Base-by-base conservation (phyloP, 805 yeast species). In the Starmerella khaoyaiensis region DNA sequence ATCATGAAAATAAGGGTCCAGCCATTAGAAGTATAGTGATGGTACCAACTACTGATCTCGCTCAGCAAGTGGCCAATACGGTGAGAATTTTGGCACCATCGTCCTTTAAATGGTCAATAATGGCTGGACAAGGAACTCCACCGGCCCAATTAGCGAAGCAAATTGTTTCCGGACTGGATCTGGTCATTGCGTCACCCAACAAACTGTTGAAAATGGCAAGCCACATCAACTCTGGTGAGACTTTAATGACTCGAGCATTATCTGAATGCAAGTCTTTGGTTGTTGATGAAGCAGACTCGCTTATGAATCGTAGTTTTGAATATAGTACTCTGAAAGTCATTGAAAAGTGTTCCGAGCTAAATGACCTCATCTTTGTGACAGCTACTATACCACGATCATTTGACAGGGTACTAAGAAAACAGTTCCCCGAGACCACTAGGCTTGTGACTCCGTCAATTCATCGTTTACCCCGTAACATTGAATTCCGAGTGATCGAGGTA, bases 261-360 rank as follows among this genome's bases (percentile, higher is more conserved):
- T 51, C 63, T 41, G 46, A 68, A 57, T 72, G 77, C 4, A 64
- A 66, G 20, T 77, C 68, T 51, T 64, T 79, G 31, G 87, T 81
- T 2, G 70, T 80, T 11, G 98, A 87, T 55, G 98, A 87, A 57
- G 97, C 98, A 0, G 98, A 87, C 58, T 79, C 94, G 0, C 61
- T 87, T 39, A 68, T 86, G 74, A 94, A 86, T 54, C 70, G 72
- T 36, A 76, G 90, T 0, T 86, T 84, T 68, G 57, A 75, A 9
- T 67, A 67, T 19, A 75, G 72, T 33, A 80, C 94, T 2, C 67
- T 72, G 44, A 56, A 62, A 2, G 69, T 72, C 1, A 59, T 83
- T 11, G 63, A 58, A 17, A 47, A 57, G 33, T 65, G 74, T 60
- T 63, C 71, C 15, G 68, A 70, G 41, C 59, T 79, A 28, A 65